Base-by-base conservation (phyloP, 2,329 filamentous ascomycete genomes). In the Aspergillus flavus region DNA sequence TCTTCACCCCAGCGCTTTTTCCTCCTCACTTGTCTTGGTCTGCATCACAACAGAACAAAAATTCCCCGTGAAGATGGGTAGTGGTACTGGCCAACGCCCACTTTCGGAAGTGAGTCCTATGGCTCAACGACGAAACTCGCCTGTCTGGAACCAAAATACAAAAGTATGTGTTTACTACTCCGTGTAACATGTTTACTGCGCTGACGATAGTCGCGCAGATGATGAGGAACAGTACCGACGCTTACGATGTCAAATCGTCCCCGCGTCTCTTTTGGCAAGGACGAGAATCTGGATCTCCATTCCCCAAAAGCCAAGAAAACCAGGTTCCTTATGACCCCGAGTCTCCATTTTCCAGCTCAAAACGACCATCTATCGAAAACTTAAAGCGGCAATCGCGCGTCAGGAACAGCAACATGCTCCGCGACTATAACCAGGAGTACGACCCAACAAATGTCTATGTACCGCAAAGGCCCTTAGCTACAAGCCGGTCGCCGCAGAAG, bases 391-490 rank as follows among this genome's bases (percentile, higher is more conserved):
- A 93, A 36, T 97, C 94, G 61, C 91, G 95, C 64, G 95, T 99
- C 73, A 97, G 94, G 85, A 98, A 97, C 82, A 97, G 94, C 85
- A 96, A 90, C 81, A 97, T 98, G 85, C 92, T 97, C 76, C 90
- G 94, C 61, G 94, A 97, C 80, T 91, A 93, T 75, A 94, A 94
- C 80, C 88, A 93, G 77, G 91, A 96, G 82, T 97, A 97, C 83
- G 93, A 97, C 77, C 93, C 94, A 32, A 86, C 90, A 61, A 87
- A 88, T 68, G 80, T 93, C 60, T 90, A 91, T 53, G 84, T 91
- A 63, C 86, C 96, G 65, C 92, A 98, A 80, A 88, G 93, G 66
- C 93, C 94, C 43, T 84, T 96, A 68, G 88, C 91, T 74, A 90
- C 79, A 32, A 84, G 83, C 53, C 82, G 84, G 26, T 85, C 86